Evolutionary conservation across 345 rosid species (phyloP).

Genomic region (Arabis alpina): DNA sequence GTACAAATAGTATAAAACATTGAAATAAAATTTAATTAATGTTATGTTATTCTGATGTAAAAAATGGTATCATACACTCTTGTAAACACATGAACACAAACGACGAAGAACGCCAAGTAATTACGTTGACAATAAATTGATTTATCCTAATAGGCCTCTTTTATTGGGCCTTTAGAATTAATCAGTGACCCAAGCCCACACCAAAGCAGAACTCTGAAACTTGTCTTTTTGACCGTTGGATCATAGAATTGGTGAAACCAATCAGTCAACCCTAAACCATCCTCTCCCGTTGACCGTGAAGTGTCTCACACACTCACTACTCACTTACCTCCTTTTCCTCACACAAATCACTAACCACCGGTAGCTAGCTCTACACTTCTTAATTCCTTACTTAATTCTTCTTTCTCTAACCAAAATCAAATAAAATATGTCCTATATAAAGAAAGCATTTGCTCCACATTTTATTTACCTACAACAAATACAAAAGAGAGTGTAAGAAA

Average conservation of each 20-base stretch:
- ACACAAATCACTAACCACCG: slow-evolving; percentile 31
- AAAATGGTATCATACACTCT: no score
- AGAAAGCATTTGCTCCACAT: slow-evolving; percentile 5
- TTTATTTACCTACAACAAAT: slow-evolving; percentile 26
- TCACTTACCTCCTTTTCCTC: slow-evolving; percentile 18
- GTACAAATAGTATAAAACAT: no score
- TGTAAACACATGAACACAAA: neutral
- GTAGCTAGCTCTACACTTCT: slow-evolving; percentile 34
- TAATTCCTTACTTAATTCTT: neutral
- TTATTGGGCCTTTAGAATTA: neutral
- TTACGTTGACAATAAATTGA: neutral
- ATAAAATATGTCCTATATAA: slow-evolving; percentile 6
- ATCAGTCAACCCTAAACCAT: slow-evolving; percentile 34
- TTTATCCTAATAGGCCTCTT: neutral
- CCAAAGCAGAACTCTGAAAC: neutral
- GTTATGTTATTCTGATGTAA: no score
- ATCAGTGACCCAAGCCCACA: slow-evolving; percentile 1
- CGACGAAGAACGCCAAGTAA: slow-evolving; percentile 5
- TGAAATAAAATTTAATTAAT: no score
- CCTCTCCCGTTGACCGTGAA: slow-evolving; percentile 22
- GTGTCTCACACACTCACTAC: neutral
- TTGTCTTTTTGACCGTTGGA: slow-evolving; percentile 29
- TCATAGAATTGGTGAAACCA: neutral
- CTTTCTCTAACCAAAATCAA: neutral
- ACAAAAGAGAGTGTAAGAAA: slow-evolving; percentile 1